Base-by-base conservation (phyloP, 1,284 basidiomycete species). In the Heterobasidion parviporum region DNA sequence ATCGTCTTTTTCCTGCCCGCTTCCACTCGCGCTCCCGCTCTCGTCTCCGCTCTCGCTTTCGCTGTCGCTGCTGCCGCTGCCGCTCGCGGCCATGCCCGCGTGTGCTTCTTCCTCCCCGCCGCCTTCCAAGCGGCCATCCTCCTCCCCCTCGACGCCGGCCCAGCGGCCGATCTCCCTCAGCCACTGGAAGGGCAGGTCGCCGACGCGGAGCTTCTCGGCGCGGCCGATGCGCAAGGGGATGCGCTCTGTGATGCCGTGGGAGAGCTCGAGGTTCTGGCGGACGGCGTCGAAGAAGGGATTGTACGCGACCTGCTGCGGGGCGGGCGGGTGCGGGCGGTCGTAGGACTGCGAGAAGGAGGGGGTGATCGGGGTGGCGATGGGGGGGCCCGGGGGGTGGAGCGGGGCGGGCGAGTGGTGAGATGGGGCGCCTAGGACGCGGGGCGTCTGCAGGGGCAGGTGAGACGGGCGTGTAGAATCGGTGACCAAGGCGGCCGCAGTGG, bases 281-380 rank as follows among this genome's bases (percentile, higher is more conserved):
- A 99, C 92, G 64, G 92, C 89, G 72, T 99, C 94, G 63, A 94
- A 95, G 72, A 95, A 95, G 4, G 92, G 92, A 67, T 94, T 94
- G 53, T 77, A 83, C 2, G 85, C 81, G 48, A 68, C 66, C 55
- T 32, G 55, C 26, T 26, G 26, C 26, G 20, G 20, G 20, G 20
- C 20, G 3, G 55, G 59, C 34, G 61, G 59, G 16, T 63, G 63
- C 44, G 64, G 50, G 34, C 12, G 53, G 16, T 14, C 26, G 26
- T 26, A 26, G 26, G 26, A 26, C 15, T 15, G 41, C 41, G 41
- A 44, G 14, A 48, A 12, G 12, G 47, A 48, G 0, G 15, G 5
- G 15, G 12, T 48, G 47, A 26, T 12, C 15, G 47, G 15, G 14
- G 47, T 26, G 12, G 47, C 12, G 15, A 48, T 12, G 47, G 47